phyloP scores from a whole-genome alignment of 768 basidiomycete species.

The Suillus bovinus region DNA sequence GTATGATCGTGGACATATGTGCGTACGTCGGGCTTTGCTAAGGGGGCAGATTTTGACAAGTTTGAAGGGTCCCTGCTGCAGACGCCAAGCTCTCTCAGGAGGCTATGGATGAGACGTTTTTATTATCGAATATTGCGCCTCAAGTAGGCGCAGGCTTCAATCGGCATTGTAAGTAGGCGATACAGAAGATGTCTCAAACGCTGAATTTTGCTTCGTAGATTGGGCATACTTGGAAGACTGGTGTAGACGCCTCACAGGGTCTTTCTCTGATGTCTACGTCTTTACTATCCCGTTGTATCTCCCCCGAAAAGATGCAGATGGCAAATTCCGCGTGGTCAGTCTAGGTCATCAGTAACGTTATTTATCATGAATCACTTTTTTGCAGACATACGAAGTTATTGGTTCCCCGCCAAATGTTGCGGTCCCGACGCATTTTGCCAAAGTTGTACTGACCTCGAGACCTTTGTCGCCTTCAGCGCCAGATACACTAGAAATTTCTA shows the following conservation, averaged over 20 bases:
- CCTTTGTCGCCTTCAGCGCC: constrained; percentile 75
- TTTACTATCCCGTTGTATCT: constrained; percentile 98
- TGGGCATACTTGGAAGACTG: constrained; percentile 98
- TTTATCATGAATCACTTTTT: background rate
- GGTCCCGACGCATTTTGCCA: constrained; percentile 98
- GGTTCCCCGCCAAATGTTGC: constrained; percentile 86
- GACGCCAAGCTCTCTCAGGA: constrained; percentile 91
- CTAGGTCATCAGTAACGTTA: background rate
- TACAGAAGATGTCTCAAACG: background rate
- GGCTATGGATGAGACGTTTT: constrained; percentile 97
- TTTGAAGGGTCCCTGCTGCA: constrained; percentile 86
- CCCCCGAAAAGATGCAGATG: constrained; percentile 80
- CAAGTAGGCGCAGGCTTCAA: constrained; percentile 99
- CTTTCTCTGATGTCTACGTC: constrained; percentile 92
- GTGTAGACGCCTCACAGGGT: constrained; percentile 86
- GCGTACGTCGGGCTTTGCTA: constrained; percentile 28
- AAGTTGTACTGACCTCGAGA: constrained; percentile 82
- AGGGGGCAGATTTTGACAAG: background rate
- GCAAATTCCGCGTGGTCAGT: constrained; percentile 94
- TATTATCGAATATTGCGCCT: constrained; percentile 94
- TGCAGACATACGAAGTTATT: constrained; percentile 91
- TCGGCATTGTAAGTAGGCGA: constrained; percentile 73
- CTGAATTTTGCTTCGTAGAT: constrained; percentile 45
- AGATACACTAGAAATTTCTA: constrained; percentile 71
- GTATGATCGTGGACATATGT: constrained; percentile 98